These are phyloP conservation scores for Leucoagaricus sp. DNA, from an alignment of 1,284 basidiomycete genomes.

Conservation along the genomic window DNA sequence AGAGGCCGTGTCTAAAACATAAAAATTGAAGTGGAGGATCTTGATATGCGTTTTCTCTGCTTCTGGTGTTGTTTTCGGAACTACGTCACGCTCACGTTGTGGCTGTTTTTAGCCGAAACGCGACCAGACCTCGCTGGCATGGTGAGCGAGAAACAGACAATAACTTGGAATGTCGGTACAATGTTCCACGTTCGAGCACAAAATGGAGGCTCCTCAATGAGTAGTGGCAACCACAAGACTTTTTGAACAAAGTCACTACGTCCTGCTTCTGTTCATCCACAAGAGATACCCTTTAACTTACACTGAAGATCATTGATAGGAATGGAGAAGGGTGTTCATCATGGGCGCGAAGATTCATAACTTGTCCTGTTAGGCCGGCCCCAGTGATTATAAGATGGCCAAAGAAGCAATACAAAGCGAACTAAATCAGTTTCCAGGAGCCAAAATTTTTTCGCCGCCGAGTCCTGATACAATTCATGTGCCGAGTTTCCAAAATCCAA, in stretches of 20 bases:
- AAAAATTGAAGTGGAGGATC: background rate
- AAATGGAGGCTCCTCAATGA: constrained; percentile 5
- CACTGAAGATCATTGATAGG: background rate
- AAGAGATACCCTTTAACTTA: background rate
- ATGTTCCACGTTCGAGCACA: background rate
- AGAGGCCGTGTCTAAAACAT: constrained; percentile 7
- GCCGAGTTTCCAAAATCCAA: background rate
- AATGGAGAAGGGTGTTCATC: background rate
- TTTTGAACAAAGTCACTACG: background rate
- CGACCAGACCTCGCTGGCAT: too few relatives aligned
- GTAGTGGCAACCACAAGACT: background rate
- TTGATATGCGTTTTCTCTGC: constrained; percentile 6
- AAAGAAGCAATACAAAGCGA: background rate
- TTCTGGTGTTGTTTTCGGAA: constrained; percentile 1
- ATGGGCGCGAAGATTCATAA: constrained; percentile 1
- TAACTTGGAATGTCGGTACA: too few relatives aligned
- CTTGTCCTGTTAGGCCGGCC: background rate
- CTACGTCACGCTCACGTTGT: background rate
- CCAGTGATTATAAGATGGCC: background rate
- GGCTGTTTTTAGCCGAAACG: background rate
- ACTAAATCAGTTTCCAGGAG: too few relatives aligned
- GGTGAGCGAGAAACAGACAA: too few relatives aligned
- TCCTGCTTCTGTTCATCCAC: background rate
- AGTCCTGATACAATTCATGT: background rate
- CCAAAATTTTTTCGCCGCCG: too few relatives aligned